Percentiles rank a stretch among this genome's conserved stretches.
These are phyloP conservation scores for Podochytrium sp. DNA, from an alignment of 192 early-diverging fungal species.

Conservation along the genomic window DNA sequence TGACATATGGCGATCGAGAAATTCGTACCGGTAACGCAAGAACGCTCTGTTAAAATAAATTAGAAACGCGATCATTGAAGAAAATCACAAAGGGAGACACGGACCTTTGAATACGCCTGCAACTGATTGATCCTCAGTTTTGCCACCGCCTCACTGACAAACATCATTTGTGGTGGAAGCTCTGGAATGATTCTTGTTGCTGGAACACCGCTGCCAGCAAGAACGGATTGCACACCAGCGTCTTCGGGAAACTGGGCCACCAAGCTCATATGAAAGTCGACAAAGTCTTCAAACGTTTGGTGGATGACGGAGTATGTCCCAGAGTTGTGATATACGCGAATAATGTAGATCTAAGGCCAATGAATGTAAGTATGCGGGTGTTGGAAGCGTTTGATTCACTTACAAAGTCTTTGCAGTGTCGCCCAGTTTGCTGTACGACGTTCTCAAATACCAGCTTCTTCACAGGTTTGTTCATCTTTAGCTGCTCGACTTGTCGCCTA, in stretches of 20 bases:
- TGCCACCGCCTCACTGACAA: conserved; percentile 59
- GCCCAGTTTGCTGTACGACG: conserved; percentile 23
- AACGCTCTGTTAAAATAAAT: conserved; percentile 38
- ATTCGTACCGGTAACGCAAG: conserved; percentile 54
- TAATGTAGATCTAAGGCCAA: conserved; percentile 42
- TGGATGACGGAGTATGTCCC: conserved; percentile 26
- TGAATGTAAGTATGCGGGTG: too few relatives aligned
- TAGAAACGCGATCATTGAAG: conserved; percentile 3
- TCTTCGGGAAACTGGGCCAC: conserved; percentile 62
- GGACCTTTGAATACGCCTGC: conserved; percentile 56
- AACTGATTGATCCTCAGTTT: conserved; percentile 40
- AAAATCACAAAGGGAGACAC: conserved; percentile 11
- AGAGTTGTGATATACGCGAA: conserved; percentile 37
- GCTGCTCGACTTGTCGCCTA: neutral
- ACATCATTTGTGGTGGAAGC: conserved; percentile 63
- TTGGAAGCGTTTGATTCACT: neutral
- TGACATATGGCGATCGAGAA: conserved; percentile 48
- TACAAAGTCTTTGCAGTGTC: conserved; percentile 21
- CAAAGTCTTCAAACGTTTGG: conserved; percentile 58
- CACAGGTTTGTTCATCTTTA: conserved; percentile 51
- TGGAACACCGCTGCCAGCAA: neutral
- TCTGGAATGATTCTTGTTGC: conserved; percentile 53
- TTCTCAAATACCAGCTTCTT: conserved; percentile 39
- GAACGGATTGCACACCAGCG: conserved; percentile 42
- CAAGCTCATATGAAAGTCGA: conserved; percentile 59